These are phyloP conservation scores for Rosa persica DNA, from an alignment of 306 rosid genomes.

Conservation along the genomic window DNA sequence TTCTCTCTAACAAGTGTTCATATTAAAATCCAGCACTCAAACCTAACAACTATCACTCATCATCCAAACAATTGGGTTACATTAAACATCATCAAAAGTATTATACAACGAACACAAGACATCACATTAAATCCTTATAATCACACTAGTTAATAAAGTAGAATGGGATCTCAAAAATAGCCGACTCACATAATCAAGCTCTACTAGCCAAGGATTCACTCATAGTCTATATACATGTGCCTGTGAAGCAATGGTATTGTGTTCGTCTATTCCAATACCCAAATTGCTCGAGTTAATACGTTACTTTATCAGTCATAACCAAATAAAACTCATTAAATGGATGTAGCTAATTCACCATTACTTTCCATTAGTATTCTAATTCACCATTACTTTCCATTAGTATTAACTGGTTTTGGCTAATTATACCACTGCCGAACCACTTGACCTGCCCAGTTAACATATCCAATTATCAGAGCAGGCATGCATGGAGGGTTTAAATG, in stretches of 20 bases:
- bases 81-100: background rate
- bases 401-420: background rate
- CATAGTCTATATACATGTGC: background rate
- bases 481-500: background rate
- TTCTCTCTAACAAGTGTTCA: background rate
- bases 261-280: background rate
- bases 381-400: background rate
- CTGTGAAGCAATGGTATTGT: background rate
- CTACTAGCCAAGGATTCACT: background rate
- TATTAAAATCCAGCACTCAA: background rate
- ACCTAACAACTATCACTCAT: background rate
- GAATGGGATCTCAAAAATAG: background rate
- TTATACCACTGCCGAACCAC: background rate
- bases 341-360: background rate
- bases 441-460: conserved; percentile 11
- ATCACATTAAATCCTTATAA: background rate
- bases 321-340: background rate
- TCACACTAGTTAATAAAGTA: background rate
- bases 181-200: background rate
- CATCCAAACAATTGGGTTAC: background rate
- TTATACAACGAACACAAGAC: background rate
- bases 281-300: background rate
- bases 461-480: background rate
- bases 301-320: background rate
- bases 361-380: background rate